phyloP scores from a whole-genome alignment of 192 early-diverging fungal species.

The Entomortierella lignicola region DNA sequence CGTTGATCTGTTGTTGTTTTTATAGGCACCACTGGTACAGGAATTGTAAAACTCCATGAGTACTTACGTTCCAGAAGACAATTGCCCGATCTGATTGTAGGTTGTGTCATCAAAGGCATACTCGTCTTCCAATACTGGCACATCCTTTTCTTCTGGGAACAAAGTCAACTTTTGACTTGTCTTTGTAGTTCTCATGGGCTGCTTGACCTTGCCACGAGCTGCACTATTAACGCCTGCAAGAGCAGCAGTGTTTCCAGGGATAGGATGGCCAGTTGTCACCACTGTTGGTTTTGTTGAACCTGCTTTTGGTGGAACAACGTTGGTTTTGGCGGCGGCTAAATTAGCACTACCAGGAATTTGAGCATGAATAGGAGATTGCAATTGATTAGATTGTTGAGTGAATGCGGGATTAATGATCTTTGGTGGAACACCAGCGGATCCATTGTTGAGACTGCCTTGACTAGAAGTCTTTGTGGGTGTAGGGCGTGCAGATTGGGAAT shows the following conservation, averaged over 20 bases:
- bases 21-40: background rate
- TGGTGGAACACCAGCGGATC: slow-evolving; percentile 44
- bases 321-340: slow-evolving; percentile 14
- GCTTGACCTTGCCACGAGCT: slow-evolving; percentile 63
- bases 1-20: background rate
- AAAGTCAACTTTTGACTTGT: slow-evolving; percentile 94
- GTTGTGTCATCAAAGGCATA: slow-evolving; percentile 64
- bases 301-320: slow-evolving; percentile 4
- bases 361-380: slow-evolving; percentile 42
- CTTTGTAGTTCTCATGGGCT: slow-evolving; percentile 90
- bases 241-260: slow-evolving; percentile 7
- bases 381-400: slow-evolving; percentile 27
- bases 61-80: slow-evolving; percentile 56
- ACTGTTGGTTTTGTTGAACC: slow-evolving; percentile 11
- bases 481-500: background rate
- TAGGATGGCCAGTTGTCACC: slow-evolving; percentile 16
- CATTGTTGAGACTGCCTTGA: slow-evolving; percentile 20
- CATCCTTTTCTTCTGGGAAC: slow-evolving; percentile 82
- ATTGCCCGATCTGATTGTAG: slow-evolving; percentile 79
- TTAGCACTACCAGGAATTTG: slow-evolving; percentile 30
- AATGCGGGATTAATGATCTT: slow-evolving; percentile 54
- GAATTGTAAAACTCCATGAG: background rate
- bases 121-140: slow-evolving; percentile 48
- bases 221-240: slow-evolving; percentile 8
- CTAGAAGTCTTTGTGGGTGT: slow-evolving; percentile 19